Base-by-base conservation (phyloP, 257 asterid species). In the Fraxinus excelsior region DNA sequence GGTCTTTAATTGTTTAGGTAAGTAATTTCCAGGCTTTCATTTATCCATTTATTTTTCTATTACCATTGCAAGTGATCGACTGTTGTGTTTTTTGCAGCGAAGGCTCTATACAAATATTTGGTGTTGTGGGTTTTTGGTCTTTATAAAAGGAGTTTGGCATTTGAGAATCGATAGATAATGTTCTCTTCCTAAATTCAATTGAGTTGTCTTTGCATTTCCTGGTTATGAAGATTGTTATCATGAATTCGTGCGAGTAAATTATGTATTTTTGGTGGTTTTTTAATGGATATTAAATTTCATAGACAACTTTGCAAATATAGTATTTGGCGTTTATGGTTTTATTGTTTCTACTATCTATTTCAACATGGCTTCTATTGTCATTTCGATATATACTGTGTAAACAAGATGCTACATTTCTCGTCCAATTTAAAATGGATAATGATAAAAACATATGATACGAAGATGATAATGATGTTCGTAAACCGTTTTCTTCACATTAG, bases 1-100 rank as follows among this genome's bases (percentile, higher is more conserved):
- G 88, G 88, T 67, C 73, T 73, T 64, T 86, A 79, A 75, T 75
- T 68, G 44, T 69, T 49, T n/a, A 12, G 78, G 84, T 68, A 35
- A 68, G 80, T 69, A 6, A 25, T 46, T 1, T n/a, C 38, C 5
- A 5, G 3, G 35, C 10, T 7, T 23, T 23, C 14, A 8, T 58
- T 21, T 58, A 6, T 23, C 13, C 2, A 31, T 58, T 21, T 58
- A 58, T 58, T n/a, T 58, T 58, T 58, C 62, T 18, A 51, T 19
- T 51, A 1, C 62, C 1, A 18, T 51, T 51, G 10, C 42, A 42
- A 67, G 58, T 67, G 64, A 71, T 56, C 29, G 40, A 25, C 6
- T 42, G 28, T 51, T 2, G 60, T 75, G 35, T n/a, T 21, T 35
- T 35, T 82, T 86, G 85, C 86, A 84, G 85, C 28, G 38, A 46